phyloP scores from a whole-genome alignment of 2,329 filamentous ascomycete genomes.

The Pyricularia sp. region DNA sequence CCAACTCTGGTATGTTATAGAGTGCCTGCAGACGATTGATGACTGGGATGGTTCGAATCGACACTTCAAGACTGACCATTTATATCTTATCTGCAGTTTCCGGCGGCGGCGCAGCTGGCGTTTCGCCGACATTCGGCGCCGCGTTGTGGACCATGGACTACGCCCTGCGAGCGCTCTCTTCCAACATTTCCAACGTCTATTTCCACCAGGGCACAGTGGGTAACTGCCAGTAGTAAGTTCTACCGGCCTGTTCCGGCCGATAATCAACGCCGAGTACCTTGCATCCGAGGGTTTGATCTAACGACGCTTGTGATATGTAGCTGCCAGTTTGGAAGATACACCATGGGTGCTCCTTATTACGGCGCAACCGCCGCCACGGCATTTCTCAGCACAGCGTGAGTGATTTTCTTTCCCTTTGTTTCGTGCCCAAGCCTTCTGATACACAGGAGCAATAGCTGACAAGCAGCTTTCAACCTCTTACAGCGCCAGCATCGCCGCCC shows the following conservation, averaged over 20 bases:
- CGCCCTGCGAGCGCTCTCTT: constrained; percentile 22
- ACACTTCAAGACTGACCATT: not conserved
- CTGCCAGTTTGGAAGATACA: constrained; percentile 36
- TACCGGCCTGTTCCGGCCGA: too few species aligned
- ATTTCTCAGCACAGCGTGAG: constrained; percentile 17
- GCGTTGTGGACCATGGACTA: constrained; percentile 43
- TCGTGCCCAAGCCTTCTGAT: not conserved
- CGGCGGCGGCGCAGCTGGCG: constrained; percentile 25
- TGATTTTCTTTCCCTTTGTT: not conserved
- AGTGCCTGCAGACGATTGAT: not conserved
- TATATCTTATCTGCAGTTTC: constrained; percentile 17
- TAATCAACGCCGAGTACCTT: too few species aligned
- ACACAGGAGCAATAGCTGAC: not conserved
- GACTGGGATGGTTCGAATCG: too few species aligned
- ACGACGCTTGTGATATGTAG: not conserved
- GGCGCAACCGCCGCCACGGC: constrained; percentile 38
- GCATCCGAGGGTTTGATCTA: not conserved
- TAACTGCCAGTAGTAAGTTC: constrained; percentile 31
- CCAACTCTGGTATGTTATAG: constrained; percentile 31
- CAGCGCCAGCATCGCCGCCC: constrained; percentile 29
- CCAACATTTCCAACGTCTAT: constrained; percentile 30
- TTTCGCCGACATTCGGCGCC: constrained; percentile 36
- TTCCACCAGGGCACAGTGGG: constrained; percentile 45
- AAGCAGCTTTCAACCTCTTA: too few species aligned
- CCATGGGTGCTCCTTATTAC: constrained; percentile 41